phyloP scores from a whole-genome alignment of 2,329 filamentous ascomycete genomes.

The Rosellinia necatrix region DNA sequence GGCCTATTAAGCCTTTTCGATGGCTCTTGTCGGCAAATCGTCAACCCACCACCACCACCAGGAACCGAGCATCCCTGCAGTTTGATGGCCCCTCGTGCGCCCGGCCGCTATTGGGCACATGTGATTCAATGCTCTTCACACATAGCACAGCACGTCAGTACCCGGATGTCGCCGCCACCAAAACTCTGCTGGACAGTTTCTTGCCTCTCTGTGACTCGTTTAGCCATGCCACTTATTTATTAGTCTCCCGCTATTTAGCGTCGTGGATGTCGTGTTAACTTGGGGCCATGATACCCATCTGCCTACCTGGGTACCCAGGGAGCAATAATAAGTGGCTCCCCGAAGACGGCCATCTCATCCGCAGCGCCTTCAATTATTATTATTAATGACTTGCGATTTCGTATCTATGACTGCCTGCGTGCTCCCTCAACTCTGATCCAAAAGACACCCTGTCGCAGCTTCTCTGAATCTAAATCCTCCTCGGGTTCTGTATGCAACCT shows the following conservation, averaged over 20 bases:
- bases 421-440: neutral
- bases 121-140: neutral
- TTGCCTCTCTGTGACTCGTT: slow-evolving; percentile 1
- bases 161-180: slow-evolving; percentile 19
- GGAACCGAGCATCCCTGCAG: neutral
- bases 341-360: slow-evolving; percentile 10
- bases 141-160: neutral
- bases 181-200: neutral
- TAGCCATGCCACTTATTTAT: neutral
- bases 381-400: neutral
- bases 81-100: neutral
- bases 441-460: slow-evolving; percentile 5
- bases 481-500: too few species aligned
- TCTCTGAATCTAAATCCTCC: too few species aligned
- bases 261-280: too few species aligned
- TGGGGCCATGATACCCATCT: too few species aligned
- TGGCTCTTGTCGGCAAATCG: too few species aligned
- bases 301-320: too few species aligned
- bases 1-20: too few species aligned
- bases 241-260: too few species aligned
- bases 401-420: neutral
- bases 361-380: neutral
- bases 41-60: neutral
- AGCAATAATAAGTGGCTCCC: slow-evolving; percentile 12
- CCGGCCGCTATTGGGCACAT: neutral